Percentiles rank a stretch among this genome's conserved stretches.
Conservation (phyloP, 352 stramenopile genomes). For the Phytophthora pinifolia region DNA sequence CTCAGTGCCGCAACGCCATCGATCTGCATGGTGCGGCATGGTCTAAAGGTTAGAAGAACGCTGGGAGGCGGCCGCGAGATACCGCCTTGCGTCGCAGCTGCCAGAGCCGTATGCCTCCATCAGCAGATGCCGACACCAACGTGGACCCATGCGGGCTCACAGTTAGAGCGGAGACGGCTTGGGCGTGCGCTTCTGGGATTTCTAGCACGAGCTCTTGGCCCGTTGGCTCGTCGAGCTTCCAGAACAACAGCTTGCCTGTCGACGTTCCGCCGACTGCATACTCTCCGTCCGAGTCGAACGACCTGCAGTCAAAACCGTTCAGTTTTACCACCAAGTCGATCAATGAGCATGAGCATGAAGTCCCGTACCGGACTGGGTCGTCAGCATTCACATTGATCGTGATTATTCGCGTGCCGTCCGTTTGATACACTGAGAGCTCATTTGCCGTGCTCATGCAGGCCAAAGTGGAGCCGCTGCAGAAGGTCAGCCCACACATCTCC, state of each 20-base stretch:
- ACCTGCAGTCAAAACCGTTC: constrained; percentile 32
- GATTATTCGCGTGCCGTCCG: constrained; percentile 57
- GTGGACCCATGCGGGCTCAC: constrained; percentile 60
- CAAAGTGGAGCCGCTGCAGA: constrained; percentile 55
- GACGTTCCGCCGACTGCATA: constrained; percentile 75
- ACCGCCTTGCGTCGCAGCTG: constrained; percentile 62
- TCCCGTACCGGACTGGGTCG: constrained; percentile 54
- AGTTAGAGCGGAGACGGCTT: constrained; percentile 61
- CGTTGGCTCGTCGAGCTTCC: constrained; percentile 78
- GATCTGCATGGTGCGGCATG: neutral
- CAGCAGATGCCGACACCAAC: constrained; percentile 56
- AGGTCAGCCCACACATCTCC: constrained; percentile 65
- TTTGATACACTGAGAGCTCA: constrained; percentile 68
- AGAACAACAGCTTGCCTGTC: constrained; percentile 78
- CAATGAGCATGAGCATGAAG: neutral
- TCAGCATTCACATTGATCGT: constrained; percentile 62
- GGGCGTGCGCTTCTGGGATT: constrained; percentile 67
- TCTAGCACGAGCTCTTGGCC: constrained; percentile 66
- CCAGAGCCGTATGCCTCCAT: constrained; percentile 80
- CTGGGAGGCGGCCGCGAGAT: constrained; percentile 47
- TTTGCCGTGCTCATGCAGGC: constrained; percentile 72
- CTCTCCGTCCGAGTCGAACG: constrained; percentile 78
- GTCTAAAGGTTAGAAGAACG: constrained; percentile 49
- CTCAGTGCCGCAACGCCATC: too few relatives aligned
- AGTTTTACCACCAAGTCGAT: neutral